A percentile compares a stretch with the other conserved stretches of the same genome.
Evolutionary conservation across 2,329 filamentous ascomycete species (phyloP).

Genomic region (Microdochium nivale): DNA sequence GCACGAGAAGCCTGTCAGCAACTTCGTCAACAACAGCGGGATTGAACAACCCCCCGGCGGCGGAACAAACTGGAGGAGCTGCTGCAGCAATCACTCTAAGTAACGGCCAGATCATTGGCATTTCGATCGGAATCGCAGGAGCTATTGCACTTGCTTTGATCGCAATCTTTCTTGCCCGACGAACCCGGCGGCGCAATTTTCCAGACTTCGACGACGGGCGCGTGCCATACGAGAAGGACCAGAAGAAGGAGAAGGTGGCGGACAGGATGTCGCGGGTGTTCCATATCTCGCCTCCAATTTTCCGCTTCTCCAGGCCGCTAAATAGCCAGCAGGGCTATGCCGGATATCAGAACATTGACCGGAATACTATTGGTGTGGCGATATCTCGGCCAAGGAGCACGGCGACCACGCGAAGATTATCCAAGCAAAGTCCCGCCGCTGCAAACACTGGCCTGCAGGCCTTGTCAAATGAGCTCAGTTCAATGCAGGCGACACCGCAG

Average conservation of each 20-base stretch:
- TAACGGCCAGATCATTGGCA: constrained; percentile 45
- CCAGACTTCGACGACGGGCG: constrained; percentile 26
- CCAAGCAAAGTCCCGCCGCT: not conserved
- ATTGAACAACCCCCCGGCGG: not conserved
- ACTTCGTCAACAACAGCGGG: constrained; percentile 2
- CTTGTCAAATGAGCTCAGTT: not conserved
- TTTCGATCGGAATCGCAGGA: constrained; percentile 45
- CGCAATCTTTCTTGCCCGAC: constrained; percentile 35
- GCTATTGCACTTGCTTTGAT: constrained; percentile 38
- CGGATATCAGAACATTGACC: constrained; percentile 5
- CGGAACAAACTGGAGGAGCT: not conserved
- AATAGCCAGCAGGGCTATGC: constrained; percentile 20
- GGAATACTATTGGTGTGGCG: constrained; percentile 34
- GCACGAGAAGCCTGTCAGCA: not conserved
- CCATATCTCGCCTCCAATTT: constrained; percentile 32
- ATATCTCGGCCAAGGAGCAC: constrained; percentile 27
- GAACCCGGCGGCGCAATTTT: constrained; percentile 30
- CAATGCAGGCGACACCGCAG: not conserved
- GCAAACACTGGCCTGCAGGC: not conserved
- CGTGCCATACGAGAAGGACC: constrained; percentile 24
- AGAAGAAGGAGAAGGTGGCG: constrained; percentile 21
- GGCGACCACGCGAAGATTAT: constrained; percentile 1
- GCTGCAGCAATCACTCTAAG: constrained; percentile 12
- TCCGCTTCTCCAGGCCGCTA: constrained; percentile 14
- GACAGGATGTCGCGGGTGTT: constrained; percentile 18